These are phyloP conservation scores for Melanomma pulvis-pyrius DNA, from an alignment of 495 filamentous ascomycete species.

Conservation along the genomic window DNA sequence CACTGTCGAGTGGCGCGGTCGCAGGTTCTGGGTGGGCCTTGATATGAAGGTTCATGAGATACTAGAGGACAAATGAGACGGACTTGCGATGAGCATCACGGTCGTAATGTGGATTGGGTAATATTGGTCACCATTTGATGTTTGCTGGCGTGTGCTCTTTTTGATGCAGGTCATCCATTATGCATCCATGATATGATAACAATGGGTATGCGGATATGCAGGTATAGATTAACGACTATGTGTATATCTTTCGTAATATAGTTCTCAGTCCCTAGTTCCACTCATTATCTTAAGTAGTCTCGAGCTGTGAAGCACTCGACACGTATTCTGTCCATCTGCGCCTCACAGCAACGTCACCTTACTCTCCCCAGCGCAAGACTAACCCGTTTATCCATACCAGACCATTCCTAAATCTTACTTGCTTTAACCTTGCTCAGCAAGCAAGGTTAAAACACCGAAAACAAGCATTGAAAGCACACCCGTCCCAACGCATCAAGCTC, in stretches of 20 bases:
- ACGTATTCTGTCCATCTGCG: too few species aligned
- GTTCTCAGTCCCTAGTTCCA: neutral
- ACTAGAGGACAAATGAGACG: neutral
- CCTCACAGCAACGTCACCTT: too few species aligned
- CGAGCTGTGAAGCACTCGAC: too few species aligned
- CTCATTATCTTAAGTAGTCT: neutral
- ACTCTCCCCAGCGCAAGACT: too few species aligned
- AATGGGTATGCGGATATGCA: neutral
- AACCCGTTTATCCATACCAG: too few species aligned
- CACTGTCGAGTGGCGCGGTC: conserved; percentile 84
- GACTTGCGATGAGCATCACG: neutral
- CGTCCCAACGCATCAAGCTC: too few species aligned
- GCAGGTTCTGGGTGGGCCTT: conserved; percentile 75
- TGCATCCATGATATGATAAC: neutral
- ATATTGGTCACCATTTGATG: neutral
- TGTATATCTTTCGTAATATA: neutral
- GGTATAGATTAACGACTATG: neutral
- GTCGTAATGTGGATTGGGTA: neutral
- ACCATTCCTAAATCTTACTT: too few species aligned
- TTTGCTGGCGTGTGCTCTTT: neutral
- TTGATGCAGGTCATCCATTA: neutral
- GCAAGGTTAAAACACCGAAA: neutral
- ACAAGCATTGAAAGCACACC: too few species aligned
- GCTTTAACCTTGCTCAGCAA: too few species aligned
- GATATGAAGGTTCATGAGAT: conserved; percentile 76